A percentile compares a stretch with the other conserved stretches of the same genome.
Conservation (phyloP, 495 filamentous ascomycete species). For the Penicillium dipodomyicola region DNA sequence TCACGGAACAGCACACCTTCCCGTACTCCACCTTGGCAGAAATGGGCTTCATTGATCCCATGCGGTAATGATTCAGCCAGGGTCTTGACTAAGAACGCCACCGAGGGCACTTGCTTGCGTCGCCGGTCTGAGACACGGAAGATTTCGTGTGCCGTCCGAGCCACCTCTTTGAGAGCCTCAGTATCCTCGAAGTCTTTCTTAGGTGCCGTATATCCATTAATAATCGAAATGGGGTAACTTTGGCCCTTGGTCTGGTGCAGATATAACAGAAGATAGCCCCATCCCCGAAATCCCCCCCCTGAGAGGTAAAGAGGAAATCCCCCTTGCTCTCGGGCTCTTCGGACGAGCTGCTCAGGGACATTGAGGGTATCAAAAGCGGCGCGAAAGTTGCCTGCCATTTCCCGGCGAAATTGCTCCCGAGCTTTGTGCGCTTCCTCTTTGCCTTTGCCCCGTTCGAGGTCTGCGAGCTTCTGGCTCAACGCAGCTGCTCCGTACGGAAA, state of each 20-base stretch:
- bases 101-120: conserved; percentile 77
- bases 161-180: conserved; percentile 53
- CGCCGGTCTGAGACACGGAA: conserved; percentile 83
- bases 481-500: conserved; percentile 89
- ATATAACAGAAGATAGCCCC: conserved; percentile 70
- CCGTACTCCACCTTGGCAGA: conserved; percentile 82
- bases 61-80: conserved; percentile 64
- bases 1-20: conserved; percentile 73
- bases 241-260: conserved; percentile 63
- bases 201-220: conserved; percentile 73
- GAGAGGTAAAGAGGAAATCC: conserved; percentile 77
- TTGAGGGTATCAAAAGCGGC: conserved; percentile 57
- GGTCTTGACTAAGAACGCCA: conserved; percentile 71
- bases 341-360: conserved; percentile 53
- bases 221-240: conserved; percentile 80
- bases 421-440: conserved; percentile 29
- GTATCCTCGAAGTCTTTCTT: conserved; percentile 62
- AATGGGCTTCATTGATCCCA: conserved; percentile 67
- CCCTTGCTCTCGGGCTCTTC: conserved; percentile 36
- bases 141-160: conserved; percentile 48
- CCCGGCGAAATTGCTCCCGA: conserved; percentile 45
- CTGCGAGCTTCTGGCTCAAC: conserved; percentile 58
- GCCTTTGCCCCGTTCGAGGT: conserved; percentile 38
- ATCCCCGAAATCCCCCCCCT: conserved; percentile 87
- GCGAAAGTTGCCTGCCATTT: conserved; percentile 58